Evolutionary conservation across 495 filamentous ascomycete species (phyloP).

Genomic region (Hypoxylon fragiforme): DNA sequence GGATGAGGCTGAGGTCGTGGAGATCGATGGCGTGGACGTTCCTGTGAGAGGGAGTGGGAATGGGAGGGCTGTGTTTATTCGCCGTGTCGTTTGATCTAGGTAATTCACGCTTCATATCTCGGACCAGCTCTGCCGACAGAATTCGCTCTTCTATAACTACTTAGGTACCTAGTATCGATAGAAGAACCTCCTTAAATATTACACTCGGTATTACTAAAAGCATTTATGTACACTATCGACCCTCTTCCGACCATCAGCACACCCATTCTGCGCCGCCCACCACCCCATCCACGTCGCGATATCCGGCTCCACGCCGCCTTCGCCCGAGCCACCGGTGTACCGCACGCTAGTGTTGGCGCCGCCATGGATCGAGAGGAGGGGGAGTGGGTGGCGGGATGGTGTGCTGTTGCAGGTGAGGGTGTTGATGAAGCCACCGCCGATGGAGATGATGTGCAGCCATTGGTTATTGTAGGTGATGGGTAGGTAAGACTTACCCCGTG

Average conservation of each 20-base stretch:
- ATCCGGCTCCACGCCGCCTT: conserved; percentile 40
- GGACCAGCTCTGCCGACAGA: background rate
- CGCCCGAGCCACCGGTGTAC: conserved; percentile 43
- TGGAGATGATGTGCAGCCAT: conserved; percentile 47
- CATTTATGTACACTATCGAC: conserved; percentile 39
- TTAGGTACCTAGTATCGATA: too few species aligned
- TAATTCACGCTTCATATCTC: background rate
- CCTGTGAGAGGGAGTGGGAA: conserved; percentile 39
- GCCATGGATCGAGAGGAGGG: conserved; percentile 54
- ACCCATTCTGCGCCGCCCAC: conserved; percentile 44
- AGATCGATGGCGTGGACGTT: conserved; percentile 22
- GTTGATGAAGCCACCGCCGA: conserved; percentile 58
- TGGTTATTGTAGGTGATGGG: background rate
- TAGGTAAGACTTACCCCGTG: conserved; percentile 36
- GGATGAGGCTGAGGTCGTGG: conserved; percentile 14
- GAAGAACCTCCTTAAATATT: too few species aligned
- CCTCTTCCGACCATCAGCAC: conserved; percentile 20
- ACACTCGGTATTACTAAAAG: conserved; percentile 41
- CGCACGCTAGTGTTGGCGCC: conserved; percentile 42
- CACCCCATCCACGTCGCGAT: conserved; percentile 42
- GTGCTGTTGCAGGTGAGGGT: conserved; percentile 54
- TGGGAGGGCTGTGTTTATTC: conserved; percentile 42
- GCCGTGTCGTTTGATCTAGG: background rate
- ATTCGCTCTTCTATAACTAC: too few species aligned
- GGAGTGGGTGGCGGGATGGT: conserved; percentile 44